Evolutionary conservation across 371 early-diverging fungal genomes (phyloP).

Genomic region (Vairimorpha necatrix): DNA sequence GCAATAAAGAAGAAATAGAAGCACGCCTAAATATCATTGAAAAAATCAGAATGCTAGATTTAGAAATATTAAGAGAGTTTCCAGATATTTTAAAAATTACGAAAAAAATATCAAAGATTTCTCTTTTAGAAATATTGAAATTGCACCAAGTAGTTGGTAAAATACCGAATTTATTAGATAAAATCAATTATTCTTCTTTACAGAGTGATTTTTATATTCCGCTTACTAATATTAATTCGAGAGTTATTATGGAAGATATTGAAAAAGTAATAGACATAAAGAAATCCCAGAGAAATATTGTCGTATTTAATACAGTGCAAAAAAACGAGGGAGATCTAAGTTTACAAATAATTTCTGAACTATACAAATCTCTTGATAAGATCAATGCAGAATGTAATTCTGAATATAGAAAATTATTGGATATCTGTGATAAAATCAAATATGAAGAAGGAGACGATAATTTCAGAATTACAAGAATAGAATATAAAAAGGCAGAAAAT

Average conservation of each 20-base stretch:
- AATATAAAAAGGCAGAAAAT: constrained; percentile 40
- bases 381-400: constrained; percentile 49
- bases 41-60: constrained; percentile 40
- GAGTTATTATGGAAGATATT: constrained; percentile 40
- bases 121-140: constrained; percentile 49
- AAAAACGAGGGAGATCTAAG: constrained; percentile 16
- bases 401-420: constrained; percentile 45
- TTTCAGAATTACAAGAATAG: constrained; percentile 59
- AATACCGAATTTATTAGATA: constrained; percentile 34
- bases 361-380: constrained; percentile 14
- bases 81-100: constrained; percentile 57
- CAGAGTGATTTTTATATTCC: constrained; percentile 39
- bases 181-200: not conserved
- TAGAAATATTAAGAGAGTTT: constrained; percentile 31
- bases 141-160: constrained; percentile 36
- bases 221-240: constrained; percentile 32
- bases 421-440: constrained; percentile 34
- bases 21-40: constrained; percentile 53
- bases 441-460: constrained; percentile 13
- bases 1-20: constrained; percentile 54
- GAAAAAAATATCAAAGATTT: constrained; percentile 39
- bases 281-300: not conserved
- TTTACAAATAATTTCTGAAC: constrained; percentile 6
- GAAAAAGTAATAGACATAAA: constrained; percentile 48
- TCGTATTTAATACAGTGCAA: constrained; percentile 2